These are phyloP conservation scores for Plectosphaerella sp. DNA, from an alignment of 2,329 filamentous ascomycete species.

Conservation along the genomic window DNA sequence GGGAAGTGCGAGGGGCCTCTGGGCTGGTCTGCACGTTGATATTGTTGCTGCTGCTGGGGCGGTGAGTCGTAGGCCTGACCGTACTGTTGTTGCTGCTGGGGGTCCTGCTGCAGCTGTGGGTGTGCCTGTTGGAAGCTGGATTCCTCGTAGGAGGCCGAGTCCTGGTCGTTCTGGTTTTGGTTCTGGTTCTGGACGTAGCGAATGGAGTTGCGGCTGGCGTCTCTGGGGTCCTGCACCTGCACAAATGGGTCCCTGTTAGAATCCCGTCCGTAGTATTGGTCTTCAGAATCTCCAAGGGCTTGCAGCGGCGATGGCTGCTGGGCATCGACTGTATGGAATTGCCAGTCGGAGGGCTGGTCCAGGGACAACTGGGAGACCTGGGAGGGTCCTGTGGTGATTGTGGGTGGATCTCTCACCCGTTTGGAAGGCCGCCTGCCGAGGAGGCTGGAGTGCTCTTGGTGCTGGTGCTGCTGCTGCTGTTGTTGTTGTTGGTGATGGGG, in stretches of 20 bases:
- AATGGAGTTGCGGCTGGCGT: slow-evolving; percentile 35
- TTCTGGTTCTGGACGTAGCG: slow-evolving; percentile 34
- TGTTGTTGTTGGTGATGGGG: slow-evolving; percentile 14
- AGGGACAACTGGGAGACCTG: slow-evolving; percentile 31
- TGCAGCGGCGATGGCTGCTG: slow-evolving; percentile 39
- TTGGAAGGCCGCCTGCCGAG: slow-evolving; percentile 53
- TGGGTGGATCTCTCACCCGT: slow-evolving; percentile 45
- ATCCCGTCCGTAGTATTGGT: slow-evolving; percentile 27
- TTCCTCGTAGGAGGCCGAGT: slow-evolving; percentile 42
- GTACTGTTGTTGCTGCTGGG: slow-evolving; percentile 33
- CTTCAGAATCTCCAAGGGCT: slow-evolving; percentile 34
- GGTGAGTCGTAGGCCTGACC: slow-evolving; percentile 35
- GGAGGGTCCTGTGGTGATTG: slow-evolving; percentile 36
- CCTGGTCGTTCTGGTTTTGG: slow-evolving; percentile 27
- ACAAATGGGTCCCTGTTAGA: slow-evolving; percentile 33
- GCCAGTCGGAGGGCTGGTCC: slow-evolving; percentile 28
- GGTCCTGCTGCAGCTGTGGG: slow-evolving; percentile 29
- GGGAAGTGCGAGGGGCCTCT: slow-evolving; percentile 22
- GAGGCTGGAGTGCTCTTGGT: slow-evolving; percentile 45
- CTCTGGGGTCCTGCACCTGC: slow-evolving; percentile 38
- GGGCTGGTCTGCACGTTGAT: slow-evolving; percentile 15
- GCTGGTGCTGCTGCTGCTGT: slow-evolving; percentile 13
- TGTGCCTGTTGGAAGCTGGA: slow-evolving; percentile 32
- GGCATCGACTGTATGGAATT: slow-evolving; percentile 19
- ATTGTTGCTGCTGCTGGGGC: slow-evolving; percentile 28